Evolutionary conservation across 2,329 filamentous ascomycete species (phyloP).

Genomic region (Alternaria conjuncta): DNA sequence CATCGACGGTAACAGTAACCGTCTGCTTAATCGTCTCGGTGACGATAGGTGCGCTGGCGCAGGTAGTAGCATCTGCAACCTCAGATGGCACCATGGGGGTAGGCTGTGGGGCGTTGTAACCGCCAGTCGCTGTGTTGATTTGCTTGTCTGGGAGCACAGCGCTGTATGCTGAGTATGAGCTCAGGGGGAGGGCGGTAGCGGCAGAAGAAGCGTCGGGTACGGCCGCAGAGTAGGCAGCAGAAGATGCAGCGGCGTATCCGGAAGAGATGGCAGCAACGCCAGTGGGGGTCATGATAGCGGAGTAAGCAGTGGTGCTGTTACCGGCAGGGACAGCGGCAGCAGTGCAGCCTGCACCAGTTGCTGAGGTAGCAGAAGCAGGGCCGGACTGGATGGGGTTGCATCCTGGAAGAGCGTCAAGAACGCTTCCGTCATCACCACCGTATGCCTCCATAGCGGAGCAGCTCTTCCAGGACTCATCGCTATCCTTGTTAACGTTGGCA

Average conservation of each 20-base stretch:
- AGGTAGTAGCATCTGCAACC: slow-evolving; percentile 15
- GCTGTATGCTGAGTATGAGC: slow-evolving; percentile 4
- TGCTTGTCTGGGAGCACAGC: slow-evolving; percentile 23
- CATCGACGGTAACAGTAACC: slow-evolving; percentile 32
- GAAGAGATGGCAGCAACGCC: slow-evolving; percentile 1
- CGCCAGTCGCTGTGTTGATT: background rate
- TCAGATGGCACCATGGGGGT: slow-evolving; percentile 2
- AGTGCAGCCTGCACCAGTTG: slow-evolving; percentile 35
- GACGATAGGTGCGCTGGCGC: slow-evolving; percentile 13
- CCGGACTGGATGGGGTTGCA: slow-evolving; percentile 50
- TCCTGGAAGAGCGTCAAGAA: slow-evolving; percentile 43
- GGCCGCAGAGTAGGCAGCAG: background rate
- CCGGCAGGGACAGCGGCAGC: slow-evolving; percentile 19
- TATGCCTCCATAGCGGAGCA: slow-evolving; percentile 33
- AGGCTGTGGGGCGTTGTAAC: slow-evolving; percentile 4
- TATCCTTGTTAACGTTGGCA: slow-evolving; percentile 43
- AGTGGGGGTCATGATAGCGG: slow-evolving; percentile 4
- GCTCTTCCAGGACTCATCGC: slow-evolving; percentile 32
- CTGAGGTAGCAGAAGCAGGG: slow-evolving; percentile 37
- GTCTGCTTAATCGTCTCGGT: slow-evolving; percentile 33
- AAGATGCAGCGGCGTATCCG: background rate
- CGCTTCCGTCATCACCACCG: slow-evolving; percentile 18
- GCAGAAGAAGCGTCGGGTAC: background rate
- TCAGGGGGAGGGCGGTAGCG: slow-evolving; percentile 10
- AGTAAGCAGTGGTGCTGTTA: slow-evolving; percentile 4